These are phyloP conservation scores for Colletotrichum siamense DNA, from an alignment of 2,329 filamentous ascomycete genomes.

Conservation along the genomic window DNA sequence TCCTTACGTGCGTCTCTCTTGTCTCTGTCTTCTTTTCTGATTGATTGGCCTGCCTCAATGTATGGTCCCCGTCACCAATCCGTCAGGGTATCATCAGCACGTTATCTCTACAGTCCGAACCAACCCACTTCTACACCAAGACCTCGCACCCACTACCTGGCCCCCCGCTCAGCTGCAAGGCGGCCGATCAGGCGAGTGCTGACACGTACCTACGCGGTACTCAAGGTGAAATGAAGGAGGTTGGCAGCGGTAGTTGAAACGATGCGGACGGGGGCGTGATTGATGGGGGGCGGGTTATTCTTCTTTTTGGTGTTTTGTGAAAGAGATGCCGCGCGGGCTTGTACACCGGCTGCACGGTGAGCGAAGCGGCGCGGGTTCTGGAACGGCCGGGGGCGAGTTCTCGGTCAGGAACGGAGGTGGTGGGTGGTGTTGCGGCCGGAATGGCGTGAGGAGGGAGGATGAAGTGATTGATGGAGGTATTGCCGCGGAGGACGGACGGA, in stretches of 20 bases:
- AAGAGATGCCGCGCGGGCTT: neutral
- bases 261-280: neutral
- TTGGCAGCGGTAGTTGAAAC: neutral
- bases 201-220: neutral
- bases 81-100: slow-evolving; percentile 1
- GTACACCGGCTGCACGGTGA: slow-evolving; percentile 7
- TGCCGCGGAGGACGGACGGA: neutral
- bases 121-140: neutral
- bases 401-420: neutral
- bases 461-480: neutral
- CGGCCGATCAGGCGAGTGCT: neutral
- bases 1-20: neutral
- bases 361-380: neutral
- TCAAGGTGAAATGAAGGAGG: neutral
- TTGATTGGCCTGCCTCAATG: neutral
- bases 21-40: neutral
- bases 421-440: neutral
- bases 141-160: neutral
- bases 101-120: neutral
- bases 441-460: neutral
- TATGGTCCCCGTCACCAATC: neutral
- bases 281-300: neutral
- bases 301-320: neutral
- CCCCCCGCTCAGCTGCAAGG: neutral
- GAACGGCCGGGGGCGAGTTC: neutral